These are phyloP conservation scores for Hippophae tibetana DNA, from an alignment of 306 rosid genomes.

Conservation along the genomic window DNA sequence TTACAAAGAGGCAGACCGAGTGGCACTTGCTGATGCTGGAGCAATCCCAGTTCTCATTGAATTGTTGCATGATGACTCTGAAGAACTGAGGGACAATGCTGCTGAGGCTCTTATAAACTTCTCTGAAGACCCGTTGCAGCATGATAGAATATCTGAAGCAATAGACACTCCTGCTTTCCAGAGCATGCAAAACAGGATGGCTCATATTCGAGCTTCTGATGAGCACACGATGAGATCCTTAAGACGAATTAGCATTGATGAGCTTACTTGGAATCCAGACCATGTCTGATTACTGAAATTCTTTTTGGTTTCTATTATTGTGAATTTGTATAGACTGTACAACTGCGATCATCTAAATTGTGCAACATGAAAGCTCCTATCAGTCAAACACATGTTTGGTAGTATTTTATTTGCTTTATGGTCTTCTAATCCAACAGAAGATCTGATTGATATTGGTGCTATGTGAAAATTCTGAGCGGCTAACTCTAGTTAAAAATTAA, in stretches of 20 bases:
- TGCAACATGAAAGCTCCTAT: no score
- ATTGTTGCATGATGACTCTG: constrained; percentile 25
- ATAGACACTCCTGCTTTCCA: constrained; percentile 32
- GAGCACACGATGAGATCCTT: constrained; percentile 27
- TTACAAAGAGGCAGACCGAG: constrained; percentile 27
- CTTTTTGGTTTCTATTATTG: neutral
- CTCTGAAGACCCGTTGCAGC: constrained; percentile 30
- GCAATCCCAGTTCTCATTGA: constrained; percentile 33
- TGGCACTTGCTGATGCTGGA: constrained; percentile 36
- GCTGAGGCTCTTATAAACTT: constrained; percentile 36
- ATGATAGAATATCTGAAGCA: constrained; percentile 26
- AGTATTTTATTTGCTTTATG: no score
- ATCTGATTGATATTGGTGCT: no score
- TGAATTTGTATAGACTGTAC: neutral
- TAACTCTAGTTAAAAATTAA: no score
- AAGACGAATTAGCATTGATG: constrained; percentile 25
- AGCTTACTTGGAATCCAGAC: constrained; percentile 21
- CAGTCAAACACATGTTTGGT: no score
- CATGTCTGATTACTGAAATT: constrained; percentile 11
- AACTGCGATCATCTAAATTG: no score
- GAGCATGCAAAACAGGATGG: constrained; percentile 26
- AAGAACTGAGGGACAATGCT: constrained; percentile 34
- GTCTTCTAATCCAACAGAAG: no score
- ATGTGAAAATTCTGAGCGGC: no score
- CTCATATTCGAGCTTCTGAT: constrained; percentile 17